Base-by-base conservation (phyloP, 129 eudicot genomes). In the Cynara cardunculus region DNA sequence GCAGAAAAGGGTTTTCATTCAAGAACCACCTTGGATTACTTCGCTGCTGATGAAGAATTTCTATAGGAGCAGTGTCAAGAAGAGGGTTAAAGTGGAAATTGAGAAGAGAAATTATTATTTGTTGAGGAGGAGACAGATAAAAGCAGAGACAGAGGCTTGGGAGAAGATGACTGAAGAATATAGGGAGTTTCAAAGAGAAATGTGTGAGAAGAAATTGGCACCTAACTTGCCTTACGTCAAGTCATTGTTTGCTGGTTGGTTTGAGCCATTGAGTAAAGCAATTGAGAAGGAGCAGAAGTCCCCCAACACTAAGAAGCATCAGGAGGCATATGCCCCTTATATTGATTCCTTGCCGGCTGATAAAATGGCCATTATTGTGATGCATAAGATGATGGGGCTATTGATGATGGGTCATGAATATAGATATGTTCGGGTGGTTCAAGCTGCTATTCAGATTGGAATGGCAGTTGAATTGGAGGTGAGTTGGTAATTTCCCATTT, bases 131-230 rank as follows among this genome's bases (percentile, higher is more conserved):
- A 84, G 99, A 56, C 99, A 96, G 76, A 75, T 96, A 1, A 87
- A 88, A 84, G 91, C 89, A 25, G 99, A 96, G 72, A 96, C 99
- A 0, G 95, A 93, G 90, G 98, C 97, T 31, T 96, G 99, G 99
- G 93, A 91, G 84, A 87, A 80, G 71, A 89, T 79, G 97, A 91
- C 90, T 61, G 89, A 89, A 82, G 99, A 96, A 80, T 96, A 92
- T 46, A 79, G 88, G 61, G 97, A 92, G 77, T 81, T 96, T 83
- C 89, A 91, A 80, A 93, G 89, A 78, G 96, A 87, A 59, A 96
- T 96, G 99, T 89, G 97, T 76, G 96, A 96, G 89, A 91, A 85
- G 82, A 91, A 88, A 72, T 71, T 96, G 79, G 99, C 99, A 53
- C 99, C 99, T 0, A 87, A 86, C 86, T 86, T 96, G 88, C 98